Evolutionary conservation across 768 basidiomycete genomes (phyloP).

Genomic region (Mycena polygramma): DNA sequence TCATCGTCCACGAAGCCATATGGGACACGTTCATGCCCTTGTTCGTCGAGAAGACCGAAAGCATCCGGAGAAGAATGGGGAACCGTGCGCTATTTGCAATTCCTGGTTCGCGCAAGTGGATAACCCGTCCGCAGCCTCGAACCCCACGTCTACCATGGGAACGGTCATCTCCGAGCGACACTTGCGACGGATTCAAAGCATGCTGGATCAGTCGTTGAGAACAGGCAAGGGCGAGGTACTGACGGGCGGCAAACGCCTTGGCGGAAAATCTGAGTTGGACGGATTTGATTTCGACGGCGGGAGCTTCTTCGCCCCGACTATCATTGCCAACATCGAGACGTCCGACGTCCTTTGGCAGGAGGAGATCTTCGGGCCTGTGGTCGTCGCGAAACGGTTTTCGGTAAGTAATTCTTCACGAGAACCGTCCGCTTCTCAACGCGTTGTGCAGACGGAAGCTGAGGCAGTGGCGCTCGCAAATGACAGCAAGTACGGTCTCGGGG

Average conservation of each 20-base stretch:
- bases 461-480: constrained; percentile 79
- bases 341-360: constrained; percentile 82
- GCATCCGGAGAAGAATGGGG: constrained; percentile 80
- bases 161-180: constrained; percentile 79
- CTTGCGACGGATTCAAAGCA: constrained; percentile 72
- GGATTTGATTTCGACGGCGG: constrained; percentile 79
- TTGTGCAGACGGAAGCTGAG: constrained; percentile 68
- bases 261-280: constrained; percentile 73
- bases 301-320: constrained; percentile 85
- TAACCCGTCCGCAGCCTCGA: constrained; percentile 63
- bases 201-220: constrained; percentile 54
- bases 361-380: constrained; percentile 90
- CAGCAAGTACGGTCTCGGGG: constrained; percentile 85
- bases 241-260: constrained; percentile 76
- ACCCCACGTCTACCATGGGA: constrained; percentile 82
- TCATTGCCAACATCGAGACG: constrained; percentile 69
- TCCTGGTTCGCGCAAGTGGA: neutral
- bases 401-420: constrained; percentile 40
- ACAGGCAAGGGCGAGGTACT: constrained; percentile 59
- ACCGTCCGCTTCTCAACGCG: neutral
- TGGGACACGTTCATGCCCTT: constrained; percentile 75
- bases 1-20: constrained; percentile 77
- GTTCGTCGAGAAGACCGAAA: constrained; percentile 73
- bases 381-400: constrained; percentile 66
- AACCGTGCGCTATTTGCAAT: constrained; percentile 57